Percentiles rank a stretch among this genome's conserved stretches.
phyloP scores from a whole-genome alignment of 495 filamentous ascomycete species.

The Lasiosphaeria ovina region DNA sequence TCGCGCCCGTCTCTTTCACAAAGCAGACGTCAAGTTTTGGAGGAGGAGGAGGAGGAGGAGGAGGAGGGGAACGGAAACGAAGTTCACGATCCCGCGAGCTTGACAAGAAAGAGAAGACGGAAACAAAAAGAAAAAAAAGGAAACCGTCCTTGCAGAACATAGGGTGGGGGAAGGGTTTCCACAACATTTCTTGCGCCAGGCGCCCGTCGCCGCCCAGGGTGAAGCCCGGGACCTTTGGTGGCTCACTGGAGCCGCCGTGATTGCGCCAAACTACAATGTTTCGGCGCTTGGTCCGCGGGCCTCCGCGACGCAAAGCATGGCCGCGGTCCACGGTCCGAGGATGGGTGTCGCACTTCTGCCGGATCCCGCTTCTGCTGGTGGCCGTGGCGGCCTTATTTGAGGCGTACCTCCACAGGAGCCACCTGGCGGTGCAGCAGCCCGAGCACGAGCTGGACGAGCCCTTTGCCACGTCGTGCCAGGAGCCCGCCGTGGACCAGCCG shows the following conservation, averaged over 20 bases:
- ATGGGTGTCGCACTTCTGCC: constrained; percentile 1
- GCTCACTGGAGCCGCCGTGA: neutral
- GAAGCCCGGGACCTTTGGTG: neutral
- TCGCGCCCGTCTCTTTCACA: too few relatives aligned
- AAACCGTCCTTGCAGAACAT: too few relatives aligned
- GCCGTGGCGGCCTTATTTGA: constrained; percentile 30
- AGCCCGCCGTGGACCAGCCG: constrained; percentile 50
- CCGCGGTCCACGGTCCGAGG: neutral
- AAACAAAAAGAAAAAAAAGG: too few relatives aligned
- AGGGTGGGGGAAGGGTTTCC: too few relatives aligned
- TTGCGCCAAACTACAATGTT: neutral
- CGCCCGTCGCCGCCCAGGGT: too few relatives aligned
- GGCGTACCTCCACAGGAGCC: constrained; percentile 27
- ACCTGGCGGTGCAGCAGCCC: constrained; percentile 33
- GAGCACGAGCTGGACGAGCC: constrained; percentile 40
- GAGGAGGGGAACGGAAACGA: too few relatives aligned
- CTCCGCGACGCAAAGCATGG: neutral
- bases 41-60: too few relatives aligned
- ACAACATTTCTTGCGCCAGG: too few relatives aligned
- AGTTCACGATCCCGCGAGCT: too few relatives aligned
- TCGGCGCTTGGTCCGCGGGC: neutral
- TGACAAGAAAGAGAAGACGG: too few relatives aligned
- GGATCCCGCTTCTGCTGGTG: constrained; percentile 16
- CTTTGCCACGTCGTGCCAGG: constrained; percentile 43
- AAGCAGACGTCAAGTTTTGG: too few relatives aligned